phyloP scores from a whole-genome alignment of 1,284 basidiomycete species.

The Leccinum holopus region DNA sequence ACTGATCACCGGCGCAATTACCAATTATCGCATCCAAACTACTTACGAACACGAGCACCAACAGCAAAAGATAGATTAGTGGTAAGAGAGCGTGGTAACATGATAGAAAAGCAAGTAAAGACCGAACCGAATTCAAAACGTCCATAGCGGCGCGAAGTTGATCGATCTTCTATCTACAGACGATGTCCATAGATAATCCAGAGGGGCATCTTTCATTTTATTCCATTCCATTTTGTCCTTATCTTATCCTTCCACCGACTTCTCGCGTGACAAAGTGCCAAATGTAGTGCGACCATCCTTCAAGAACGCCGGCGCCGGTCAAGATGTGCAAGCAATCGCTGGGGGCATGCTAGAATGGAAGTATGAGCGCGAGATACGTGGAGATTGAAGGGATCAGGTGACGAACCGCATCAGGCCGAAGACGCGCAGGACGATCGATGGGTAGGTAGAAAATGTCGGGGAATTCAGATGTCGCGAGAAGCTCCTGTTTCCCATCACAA shows the following conservation, averaged over 20 bases:
- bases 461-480: slow-evolving; percentile 43
- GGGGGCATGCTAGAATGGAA: slow-evolving; percentile 46
- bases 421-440: slow-evolving; percentile 57
- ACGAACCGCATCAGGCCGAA: slow-evolving; percentile 63
- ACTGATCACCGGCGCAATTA: background rate
- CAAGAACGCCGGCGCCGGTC: slow-evolving; percentile 60
- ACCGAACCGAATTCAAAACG: background rate
- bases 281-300: slow-evolving; percentile 71
- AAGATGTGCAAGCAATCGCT: slow-evolving; percentile 67
- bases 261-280: slow-evolving; percentile 56
- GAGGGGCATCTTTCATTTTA: background rate
- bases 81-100: background rate
- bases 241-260: slow-evolving; percentile 28
- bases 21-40: background rate
- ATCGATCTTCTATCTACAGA: background rate
- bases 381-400: slow-evolving; percentile 3
- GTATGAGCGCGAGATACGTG: slow-evolving; percentile 6
- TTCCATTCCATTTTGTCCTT: background rate
- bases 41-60: background rate
- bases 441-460: slow-evolving; percentile 56
- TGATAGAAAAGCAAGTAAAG: background rate
- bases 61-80: background rate
- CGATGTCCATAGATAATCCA: background rate
- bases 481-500: slow-evolving; percentile 32
- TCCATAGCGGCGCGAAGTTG: background rate